Percentiles rank a stretch among this genome's conserved stretches.
Evolutionary conservation across 345 rosid genomes (phyloP).

Genomic region (Lepidium sativum): DNA sequence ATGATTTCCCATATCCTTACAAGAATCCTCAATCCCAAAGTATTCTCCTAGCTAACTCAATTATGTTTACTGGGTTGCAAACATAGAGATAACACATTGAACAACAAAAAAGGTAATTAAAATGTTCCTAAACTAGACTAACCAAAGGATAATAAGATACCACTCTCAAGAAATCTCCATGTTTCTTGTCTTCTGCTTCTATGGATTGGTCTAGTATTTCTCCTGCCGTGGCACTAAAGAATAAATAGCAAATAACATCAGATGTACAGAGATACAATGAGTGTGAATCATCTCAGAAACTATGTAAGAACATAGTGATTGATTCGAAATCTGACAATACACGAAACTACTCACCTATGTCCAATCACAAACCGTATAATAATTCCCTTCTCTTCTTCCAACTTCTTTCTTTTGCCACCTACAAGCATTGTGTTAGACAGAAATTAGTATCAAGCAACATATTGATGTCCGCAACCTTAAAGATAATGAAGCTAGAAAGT

Average conservation of each 20-base stretch:
- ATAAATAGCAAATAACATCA: not conserved
- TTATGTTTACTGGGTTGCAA: too few species aligned
- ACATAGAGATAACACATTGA: too few species aligned
- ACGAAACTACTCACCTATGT: constrained; percentile 48
- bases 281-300: not conserved
- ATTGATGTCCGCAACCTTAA: not conserved
- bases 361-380: constrained; percentile 61
- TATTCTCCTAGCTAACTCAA: too few species aligned
- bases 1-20: too few species aligned
- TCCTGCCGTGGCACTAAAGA: constrained; percentile 71
- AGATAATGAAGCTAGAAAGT: constrained; percentile 2
- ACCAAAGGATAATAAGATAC: constrained; percentile 30
- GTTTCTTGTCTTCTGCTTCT: constrained; percentile 83
- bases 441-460: not conserved
- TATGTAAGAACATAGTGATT: not conserved
- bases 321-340: not conserved
- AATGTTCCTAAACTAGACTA: too few species aligned
- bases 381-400: constrained; percentile 62
- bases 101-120: too few species aligned
- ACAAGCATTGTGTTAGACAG: not conserved
- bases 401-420: constrained; percentile 65
- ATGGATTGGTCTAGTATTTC: constrained; percentile 85
- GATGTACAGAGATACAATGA: not conserved
- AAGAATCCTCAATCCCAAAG: too few species aligned
- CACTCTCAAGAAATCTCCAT: constrained; percentile 88